Percentiles rank a stretch among this genome's conserved stretches.
Evolutionary conservation across 2,329 filamentous ascomycete genomes (phyloP).

Genomic region (Alternaria infectoria): DNA sequence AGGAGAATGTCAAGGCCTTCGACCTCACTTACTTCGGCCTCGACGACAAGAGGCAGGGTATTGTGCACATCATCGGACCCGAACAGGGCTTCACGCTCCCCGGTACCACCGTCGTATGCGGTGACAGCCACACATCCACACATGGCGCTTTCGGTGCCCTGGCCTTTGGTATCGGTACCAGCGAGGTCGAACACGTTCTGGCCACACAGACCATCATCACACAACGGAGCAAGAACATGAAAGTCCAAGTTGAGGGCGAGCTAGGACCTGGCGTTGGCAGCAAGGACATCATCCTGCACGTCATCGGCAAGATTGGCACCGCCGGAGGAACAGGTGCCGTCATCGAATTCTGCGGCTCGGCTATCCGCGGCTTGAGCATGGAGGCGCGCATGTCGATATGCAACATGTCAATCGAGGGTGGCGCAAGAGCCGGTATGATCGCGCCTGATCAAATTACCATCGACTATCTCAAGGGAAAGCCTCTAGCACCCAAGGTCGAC

Average conservation of each 20-base stretch:
- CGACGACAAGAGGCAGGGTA: conserved; percentile 94
- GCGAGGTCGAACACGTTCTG: conserved; percentile 97
- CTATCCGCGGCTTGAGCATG: conserved; percentile 88
- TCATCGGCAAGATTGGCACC: conserved; percentile 92
- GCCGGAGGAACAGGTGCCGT: conserved; percentile 93
- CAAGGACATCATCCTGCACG: conserved; percentile 92
- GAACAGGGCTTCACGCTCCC: conserved; percentile 99
- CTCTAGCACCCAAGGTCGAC: conserved; percentile 83
- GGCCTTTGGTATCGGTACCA: conserved; percentile 96
- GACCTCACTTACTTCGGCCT: conserved; percentile 97
- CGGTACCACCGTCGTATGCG: conserved; percentile 94
- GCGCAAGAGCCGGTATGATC: conserved; percentile 94
- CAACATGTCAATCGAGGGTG: conserved; percentile 98
- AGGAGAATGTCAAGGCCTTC: conserved; percentile 97
- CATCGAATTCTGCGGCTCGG: conserved; percentile 96
- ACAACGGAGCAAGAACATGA: conserved; percentile 98
- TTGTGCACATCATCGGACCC: conserved; percentile 97
- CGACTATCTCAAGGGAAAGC: conserved; percentile 90
- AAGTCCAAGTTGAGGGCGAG: conserved; percentile 91
- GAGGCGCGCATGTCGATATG: conserved; percentile 99
- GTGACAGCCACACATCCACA: conserved; percentile 97
- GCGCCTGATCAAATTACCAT: conserved; percentile 94
- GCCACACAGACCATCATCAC: conserved; percentile 96
- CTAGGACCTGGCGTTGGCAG: conserved; percentile 90
- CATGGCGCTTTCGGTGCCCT: conserved; percentile 95